A percentile compares a stretch with the other conserved stretches of the same genome.
Conservation (phyloP, 495 filamentous ascomycete species). For the Paragyromitra xinjiangensis region DNA sequence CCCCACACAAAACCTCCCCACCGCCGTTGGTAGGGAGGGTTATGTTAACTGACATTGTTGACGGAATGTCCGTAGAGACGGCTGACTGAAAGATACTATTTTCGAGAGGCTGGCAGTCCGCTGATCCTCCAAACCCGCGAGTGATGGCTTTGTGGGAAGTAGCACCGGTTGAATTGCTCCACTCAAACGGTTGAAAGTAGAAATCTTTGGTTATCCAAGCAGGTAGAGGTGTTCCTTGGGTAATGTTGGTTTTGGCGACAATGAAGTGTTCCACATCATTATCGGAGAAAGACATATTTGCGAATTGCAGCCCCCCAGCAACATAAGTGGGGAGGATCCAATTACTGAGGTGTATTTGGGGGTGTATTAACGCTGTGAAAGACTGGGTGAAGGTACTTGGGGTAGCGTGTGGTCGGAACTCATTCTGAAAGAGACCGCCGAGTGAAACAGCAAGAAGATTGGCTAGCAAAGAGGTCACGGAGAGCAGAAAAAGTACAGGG, state of each 20-base stretch:
- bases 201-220: conserved; percentile 33
- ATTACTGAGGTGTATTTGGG: background rate
- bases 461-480: conserved; percentile 24
- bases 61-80: too few relatives aligned
- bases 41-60: too few relatives aligned
- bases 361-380: too few relatives aligned
- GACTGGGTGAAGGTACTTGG: too few relatives aligned
- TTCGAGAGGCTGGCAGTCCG: too few relatives aligned
- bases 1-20: too few relatives aligned
- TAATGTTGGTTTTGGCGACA: conserved; percentile 12
- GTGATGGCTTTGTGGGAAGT: conserved; percentile 21
- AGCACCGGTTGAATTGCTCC: conserved; percentile 2
- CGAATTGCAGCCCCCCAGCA: too few relatives aligned
- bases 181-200: conserved; percentile 43
- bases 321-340: background rate
- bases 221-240: conserved; percentile 6
- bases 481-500: conserved; percentile 51
- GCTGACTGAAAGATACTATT: background rate
- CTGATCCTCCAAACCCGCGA: conserved; percentile 9
- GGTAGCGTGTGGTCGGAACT: background rate
- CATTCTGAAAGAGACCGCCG: conserved; percentile 57
- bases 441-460: conserved; percentile 46
- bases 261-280: too few relatives aligned
- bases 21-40: too few relatives aligned
- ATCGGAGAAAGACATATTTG: too few relatives aligned